These are phyloP conservation scores for Candolleomyces eurysporus DNA, from an alignment of 768 basidiomycete genomes.

Conservation along the genomic window DNA sequence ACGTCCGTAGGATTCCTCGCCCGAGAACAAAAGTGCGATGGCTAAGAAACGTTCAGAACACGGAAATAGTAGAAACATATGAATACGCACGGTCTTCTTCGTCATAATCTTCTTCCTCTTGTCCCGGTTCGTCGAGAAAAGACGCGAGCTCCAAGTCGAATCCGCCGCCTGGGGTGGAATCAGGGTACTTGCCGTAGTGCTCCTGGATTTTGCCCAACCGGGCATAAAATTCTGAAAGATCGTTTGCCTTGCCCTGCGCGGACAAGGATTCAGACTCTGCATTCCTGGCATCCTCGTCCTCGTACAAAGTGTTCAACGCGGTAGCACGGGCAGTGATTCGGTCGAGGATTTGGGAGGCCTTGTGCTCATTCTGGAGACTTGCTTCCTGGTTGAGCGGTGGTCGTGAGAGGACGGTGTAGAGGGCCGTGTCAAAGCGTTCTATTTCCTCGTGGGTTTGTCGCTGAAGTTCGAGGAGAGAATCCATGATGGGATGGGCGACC, in stretches of 20 bases:
- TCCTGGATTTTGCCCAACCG: slow-evolving; percentile 96
- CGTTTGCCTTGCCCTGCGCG: slow-evolving; percentile 54
- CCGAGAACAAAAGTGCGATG: slow-evolving; percentile 85
- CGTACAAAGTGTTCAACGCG: slow-evolving; percentile 69
- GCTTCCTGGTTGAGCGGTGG: slow-evolving; percentile 60
- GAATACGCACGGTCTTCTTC: slow-evolving; percentile 77
- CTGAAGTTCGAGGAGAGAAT: slow-evolving; percentile 91
- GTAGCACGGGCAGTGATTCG: slow-evolving; percentile 70
- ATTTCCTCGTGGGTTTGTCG: slow-evolving; percentile 95
- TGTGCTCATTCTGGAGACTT: slow-evolving; percentile 78
- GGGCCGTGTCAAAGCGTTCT: slow-evolving; percentile 85
- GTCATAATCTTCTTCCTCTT: slow-evolving; percentile 74
- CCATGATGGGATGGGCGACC: slow-evolving; percentile 51
- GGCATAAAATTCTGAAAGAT: slow-evolving; percentile 93
- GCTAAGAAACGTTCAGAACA: slow-evolving; percentile 39
- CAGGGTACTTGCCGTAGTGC: slow-evolving; percentile 95
- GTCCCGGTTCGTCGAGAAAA: slow-evolving; percentile 74
- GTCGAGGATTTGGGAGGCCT: slow-evolving; percentile 84
- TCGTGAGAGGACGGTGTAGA: slow-evolving; percentile 80
- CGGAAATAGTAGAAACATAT: not conserved
- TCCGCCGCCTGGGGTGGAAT: slow-evolving; percentile 67
- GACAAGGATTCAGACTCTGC: slow-evolving; percentile 67
- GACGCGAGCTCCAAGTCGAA: slow-evolving; percentile 83
- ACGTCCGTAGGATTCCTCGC: slow-evolving; percentile 93
- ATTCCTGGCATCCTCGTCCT: slow-evolving; percentile 71